phyloP scores from a whole-genome alignment of 495 filamentous ascomycete genomes.

The Aspergillus mulundensis region DNA sequence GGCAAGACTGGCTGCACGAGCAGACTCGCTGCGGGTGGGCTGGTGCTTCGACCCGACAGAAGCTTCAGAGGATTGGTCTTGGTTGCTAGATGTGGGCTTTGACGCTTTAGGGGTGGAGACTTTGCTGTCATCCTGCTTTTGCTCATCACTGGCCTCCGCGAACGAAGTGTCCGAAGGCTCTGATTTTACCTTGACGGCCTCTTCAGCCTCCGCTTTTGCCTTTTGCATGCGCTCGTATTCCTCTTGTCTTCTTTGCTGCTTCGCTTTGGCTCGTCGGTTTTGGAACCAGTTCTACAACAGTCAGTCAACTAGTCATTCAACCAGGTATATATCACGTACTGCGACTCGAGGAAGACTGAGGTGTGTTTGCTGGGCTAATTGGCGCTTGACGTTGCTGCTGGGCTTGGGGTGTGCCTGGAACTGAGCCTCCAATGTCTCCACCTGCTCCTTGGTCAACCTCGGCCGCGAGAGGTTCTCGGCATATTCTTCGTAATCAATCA shows the following conservation, averaged over 20 bases:
- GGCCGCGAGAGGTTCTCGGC: constrained; percentile 54
- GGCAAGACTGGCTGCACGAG: constrained; percentile 43
- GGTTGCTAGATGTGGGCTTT: constrained; percentile 19
- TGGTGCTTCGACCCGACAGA: constrained; percentile 31
- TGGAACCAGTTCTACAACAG: constrained; percentile 80
- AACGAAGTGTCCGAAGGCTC: constrained; percentile 27
- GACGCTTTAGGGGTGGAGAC: constrained; percentile 31
- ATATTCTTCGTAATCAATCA: constrained; percentile 50
- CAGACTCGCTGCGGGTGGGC: constrained; percentile 41
- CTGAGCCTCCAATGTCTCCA: constrained; percentile 69
- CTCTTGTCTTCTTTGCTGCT: constrained; percentile 69
- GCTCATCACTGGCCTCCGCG: constrained; percentile 25
- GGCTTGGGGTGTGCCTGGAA: constrained; percentile 76
- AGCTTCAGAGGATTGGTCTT: constrained; percentile 21
- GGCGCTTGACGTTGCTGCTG: constrained; percentile 68
- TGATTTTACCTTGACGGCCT: constrained; percentile 35
- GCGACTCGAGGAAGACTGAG: constrained; percentile 73
- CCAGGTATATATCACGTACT: constrained; percentile 44
- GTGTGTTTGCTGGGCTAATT: constrained; percentile 66
- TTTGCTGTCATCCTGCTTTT: constrained; percentile 27
- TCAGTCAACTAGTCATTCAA: constrained; percentile 12
- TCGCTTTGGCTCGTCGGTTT: constrained; percentile 79
- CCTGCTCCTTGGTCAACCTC: constrained; percentile 76
- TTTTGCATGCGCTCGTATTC: constrained; percentile 57
- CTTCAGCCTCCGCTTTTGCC: constrained; percentile 47